These are phyloP conservation scores for Aspergillus jensenii DNA, from an alignment of 2,329 filamentous ascomycete genomes.

Conservation along the genomic window DNA sequence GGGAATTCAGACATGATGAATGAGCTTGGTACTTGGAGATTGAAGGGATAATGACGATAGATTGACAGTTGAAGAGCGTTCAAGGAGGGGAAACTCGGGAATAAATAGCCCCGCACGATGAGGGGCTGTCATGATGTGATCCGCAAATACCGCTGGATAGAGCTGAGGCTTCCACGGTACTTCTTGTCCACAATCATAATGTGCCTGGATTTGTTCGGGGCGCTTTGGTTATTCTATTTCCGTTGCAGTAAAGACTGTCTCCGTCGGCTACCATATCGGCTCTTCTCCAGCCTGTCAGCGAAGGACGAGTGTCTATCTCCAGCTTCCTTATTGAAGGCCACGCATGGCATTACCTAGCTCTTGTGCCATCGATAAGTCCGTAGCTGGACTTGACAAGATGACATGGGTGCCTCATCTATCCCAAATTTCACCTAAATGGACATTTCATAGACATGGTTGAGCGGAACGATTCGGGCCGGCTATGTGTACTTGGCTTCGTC, in stretches of 20 bases:
- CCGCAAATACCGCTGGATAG: not conserved
- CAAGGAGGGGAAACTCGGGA: not conserved
- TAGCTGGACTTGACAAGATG: not conserved
- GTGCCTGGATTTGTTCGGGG: not conserved
- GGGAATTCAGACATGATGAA: constrained; percentile 38
- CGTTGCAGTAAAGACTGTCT: too few relatives aligned
- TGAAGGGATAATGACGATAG: too few relatives aligned
- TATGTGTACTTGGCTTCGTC: too few relatives aligned
- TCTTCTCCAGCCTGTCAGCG: too few relatives aligned
- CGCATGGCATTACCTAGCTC: too few relatives aligned
- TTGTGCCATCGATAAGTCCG: too few relatives aligned
- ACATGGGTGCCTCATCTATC: not conserved
- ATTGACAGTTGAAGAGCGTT: not conserved
- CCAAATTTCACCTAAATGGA: not conserved
- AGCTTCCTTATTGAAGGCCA: too few relatives aligned
- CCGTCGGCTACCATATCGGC: too few relatives aligned
- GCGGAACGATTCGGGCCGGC: too few relatives aligned
- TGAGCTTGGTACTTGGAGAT: too few relatives aligned
- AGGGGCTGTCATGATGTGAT: not conserved
- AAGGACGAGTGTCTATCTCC: too few relatives aligned
- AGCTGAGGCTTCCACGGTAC: not conserved
- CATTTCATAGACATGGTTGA: too few relatives aligned
- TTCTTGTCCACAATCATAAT: not conserved
- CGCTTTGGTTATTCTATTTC: not conserved
- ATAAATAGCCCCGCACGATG: not conserved